A percentile compares a stretch with the other conserved stretches of the same genome.
These are phyloP conservation scores for Raphanus hybrid DNA, from an alignment of 441 rosid species.

Conservation along the genomic window DNA sequence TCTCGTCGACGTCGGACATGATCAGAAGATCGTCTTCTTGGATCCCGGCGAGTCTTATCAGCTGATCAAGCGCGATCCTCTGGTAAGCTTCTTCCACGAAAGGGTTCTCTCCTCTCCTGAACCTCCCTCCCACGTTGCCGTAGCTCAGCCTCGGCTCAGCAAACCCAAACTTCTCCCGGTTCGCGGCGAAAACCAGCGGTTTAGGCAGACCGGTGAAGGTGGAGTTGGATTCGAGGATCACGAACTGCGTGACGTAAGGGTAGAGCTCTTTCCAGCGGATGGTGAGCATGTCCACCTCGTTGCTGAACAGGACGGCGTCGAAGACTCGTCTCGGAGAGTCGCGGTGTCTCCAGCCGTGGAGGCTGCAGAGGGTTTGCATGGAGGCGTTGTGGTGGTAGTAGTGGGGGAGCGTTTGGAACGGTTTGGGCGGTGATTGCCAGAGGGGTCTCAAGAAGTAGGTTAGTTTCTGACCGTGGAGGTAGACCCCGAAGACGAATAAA, in stretches of 20 bases:
- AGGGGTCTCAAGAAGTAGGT: slow-evolving; percentile 41
- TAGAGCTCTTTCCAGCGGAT: slow-evolving; percentile 89
- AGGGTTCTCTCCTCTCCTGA: slow-evolving; percentile 83
- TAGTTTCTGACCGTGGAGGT: slow-evolving; percentile 39
- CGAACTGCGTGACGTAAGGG: slow-evolving; percentile 82
- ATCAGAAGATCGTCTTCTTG: slow-evolving; percentile 90
- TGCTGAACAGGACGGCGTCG: slow-evolving; percentile 86
- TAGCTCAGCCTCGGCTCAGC: slow-evolving; percentile 80
- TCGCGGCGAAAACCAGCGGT: slow-evolving; percentile 62
- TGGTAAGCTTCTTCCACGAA: slow-evolving; percentile 91
- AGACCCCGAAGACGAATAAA: slow-evolving; percentile 30
- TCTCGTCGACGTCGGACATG: slow-evolving; percentile 96
- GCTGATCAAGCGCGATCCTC: slow-evolving; percentile 85
- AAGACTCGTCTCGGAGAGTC: slow-evolving; percentile 86
- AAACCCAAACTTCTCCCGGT: slow-evolving; percentile 62
- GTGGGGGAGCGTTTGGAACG: slow-evolving; percentile 57
- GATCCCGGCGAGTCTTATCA: slow-evolving; percentile 75
- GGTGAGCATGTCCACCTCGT: slow-evolving; percentile 82
- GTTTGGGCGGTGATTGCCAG: slow-evolving; percentile 41
- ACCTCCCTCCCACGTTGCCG: slow-evolving; percentile 85
- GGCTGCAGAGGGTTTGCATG: slow-evolving; percentile 76
- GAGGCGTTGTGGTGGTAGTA: slow-evolving; percentile 80
- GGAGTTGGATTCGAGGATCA: slow-evolving; percentile 89
- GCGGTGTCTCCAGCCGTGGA: slow-evolving; percentile 90
- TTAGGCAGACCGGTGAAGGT: slow-evolving; percentile 82